A percentile compares a stretch with the other conserved stretches of the same genome.
phyloP scores from a whole-genome alignment of 305 asterid genomes.

The Fraxinus xanthoxyloides region DNA sequence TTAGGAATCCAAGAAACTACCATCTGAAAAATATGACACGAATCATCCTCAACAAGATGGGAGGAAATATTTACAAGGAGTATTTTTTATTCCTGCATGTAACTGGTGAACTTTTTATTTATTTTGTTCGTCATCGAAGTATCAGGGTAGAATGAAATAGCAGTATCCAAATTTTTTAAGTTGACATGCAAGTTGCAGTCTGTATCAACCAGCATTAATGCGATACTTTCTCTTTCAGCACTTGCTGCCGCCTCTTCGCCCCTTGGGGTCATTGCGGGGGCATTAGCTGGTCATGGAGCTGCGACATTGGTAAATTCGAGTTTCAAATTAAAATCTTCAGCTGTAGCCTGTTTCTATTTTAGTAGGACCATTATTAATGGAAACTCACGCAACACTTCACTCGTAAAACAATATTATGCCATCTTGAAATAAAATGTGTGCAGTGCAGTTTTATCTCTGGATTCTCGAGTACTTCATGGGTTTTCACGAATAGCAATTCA shows the following conservation, averaged over 20 bases:
- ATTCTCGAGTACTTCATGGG: neutral
- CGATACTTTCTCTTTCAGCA: slow-evolving; percentile 27
- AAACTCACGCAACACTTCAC: neutral
- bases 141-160: neutral
- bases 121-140: neutral
- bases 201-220: slow-evolving; percentile 14
- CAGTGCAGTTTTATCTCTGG: neutral
- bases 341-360: neutral
- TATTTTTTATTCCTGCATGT: neutral
- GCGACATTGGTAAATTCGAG: slow-evolving; percentile 69
- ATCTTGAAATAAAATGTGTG: neutral
- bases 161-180: neutral
- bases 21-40: neutral
- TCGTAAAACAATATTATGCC: neutral
- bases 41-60: neutral
- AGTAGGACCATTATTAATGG: neutral
- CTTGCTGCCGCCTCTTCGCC: slow-evolving; percentile 99
- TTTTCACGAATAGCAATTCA: neutral
- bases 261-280: slow-evolving; percentile 92
- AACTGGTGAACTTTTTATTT: neutral
- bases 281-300: slow-evolving; percentile 90
- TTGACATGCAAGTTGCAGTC: neutral
- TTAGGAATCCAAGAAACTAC: neutral
- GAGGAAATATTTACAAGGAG: neutral
- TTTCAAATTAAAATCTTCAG: neutral